Base-by-base conservation (phyloP, 306 rosid genomes). In the Sophora flavescens region DNA sequence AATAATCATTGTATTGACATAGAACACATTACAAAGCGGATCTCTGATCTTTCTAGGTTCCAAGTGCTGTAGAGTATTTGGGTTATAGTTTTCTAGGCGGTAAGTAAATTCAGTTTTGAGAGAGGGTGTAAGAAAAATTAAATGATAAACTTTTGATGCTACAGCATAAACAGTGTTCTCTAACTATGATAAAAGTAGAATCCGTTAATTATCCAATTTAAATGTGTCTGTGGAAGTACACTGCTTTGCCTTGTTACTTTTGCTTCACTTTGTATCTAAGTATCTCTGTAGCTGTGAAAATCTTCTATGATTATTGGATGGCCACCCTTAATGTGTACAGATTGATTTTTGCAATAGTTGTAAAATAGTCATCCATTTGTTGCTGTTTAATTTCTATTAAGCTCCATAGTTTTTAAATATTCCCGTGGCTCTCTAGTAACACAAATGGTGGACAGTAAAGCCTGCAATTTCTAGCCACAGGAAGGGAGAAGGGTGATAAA, bases 261-360 rank as follows among this genome's bases (percentile, higher is more conserved):
- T 72, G n/a, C 13, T 61, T 78, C 16, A 36, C 30, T 61, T 64
- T 70, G 51, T 68, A 63, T 73, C 70, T 56, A 51, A 45, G 51
- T 64, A 45, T 41, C 35, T 64, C 5, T 30, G 51, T 64, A 45
- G 50, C 35, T 64, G 8, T 30, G 3, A 2, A 63, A 22, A 41
- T 35, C 26, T 63, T 72, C 59, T 65, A 47, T 77, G 17, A 6
- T 54, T 56, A 26, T 28, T 79, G 2, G 54, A 69, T 41, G 72
- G 13, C 22, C 65, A 32, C 10, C 70, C 74, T 45, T 28, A 13
- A 12, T 28, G 16, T 67, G 22, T 63, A 17, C 18, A 17, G 12
- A 22, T 61, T 45, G n/a, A 48, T 61, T 51, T 33, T 66, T 67
- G 38, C 59, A 33, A 41, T 12, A 4, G 26, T 54, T 64, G 9